Conservation (phyloP, 768 basidiomycete species). For the Lentinula detonsa region DNA sequence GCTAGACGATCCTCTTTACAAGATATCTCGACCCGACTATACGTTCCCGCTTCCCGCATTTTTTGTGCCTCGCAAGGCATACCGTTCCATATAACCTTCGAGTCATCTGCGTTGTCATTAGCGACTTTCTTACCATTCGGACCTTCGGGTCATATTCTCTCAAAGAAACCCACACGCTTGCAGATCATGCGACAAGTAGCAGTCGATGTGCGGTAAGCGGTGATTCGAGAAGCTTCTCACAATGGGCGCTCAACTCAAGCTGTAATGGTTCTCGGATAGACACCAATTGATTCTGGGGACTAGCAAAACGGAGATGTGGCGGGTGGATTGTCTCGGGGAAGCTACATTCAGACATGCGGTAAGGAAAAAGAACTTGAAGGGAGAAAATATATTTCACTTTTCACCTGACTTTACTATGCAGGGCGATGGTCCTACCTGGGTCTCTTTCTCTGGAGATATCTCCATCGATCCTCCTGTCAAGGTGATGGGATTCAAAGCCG, state of each 20-base stretch:
- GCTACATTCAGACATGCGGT: slow-evolving; percentile 56
- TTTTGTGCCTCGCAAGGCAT: slow-evolving; percentile 55
- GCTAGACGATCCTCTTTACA: slow-evolving; percentile 30
- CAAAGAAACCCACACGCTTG: slow-evolving; percentile 40
- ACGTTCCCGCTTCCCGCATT: slow-evolving; percentile 53
- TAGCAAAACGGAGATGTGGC: slow-evolving; percentile 65
- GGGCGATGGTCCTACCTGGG: slow-evolving; percentile 62
- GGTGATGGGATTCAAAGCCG: slow-evolving; percentile 59
- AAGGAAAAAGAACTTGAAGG: neutral
- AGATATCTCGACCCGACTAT: slow-evolving; percentile 34
- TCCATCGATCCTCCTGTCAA: slow-evolving; percentile 39
- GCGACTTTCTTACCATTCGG: slow-evolving; percentile 55
- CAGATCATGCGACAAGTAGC: slow-evolving; percentile 62
- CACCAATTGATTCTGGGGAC: slow-evolving; percentile 40
- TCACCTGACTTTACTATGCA: slow-evolving; percentile 15
- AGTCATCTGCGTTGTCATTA: slow-evolving; percentile 50
- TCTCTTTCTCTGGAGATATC: slow-evolving; percentile 59
- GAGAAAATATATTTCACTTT: neutral
- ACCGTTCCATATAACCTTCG: slow-evolving; percentile 61
- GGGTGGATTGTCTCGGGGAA: slow-evolving; percentile 57
- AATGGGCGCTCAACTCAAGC: neutral
- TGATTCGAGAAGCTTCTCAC: neutral
- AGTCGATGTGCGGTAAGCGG: slow-evolving; percentile 53
- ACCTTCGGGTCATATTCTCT: slow-evolving; percentile 34
- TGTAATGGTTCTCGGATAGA: slow-evolving; percentile 28